Base-by-base conservation (phyloP, 2,329 filamentous ascomycete genomes). In the Pseudogymnoascus pannorum region DNA sequence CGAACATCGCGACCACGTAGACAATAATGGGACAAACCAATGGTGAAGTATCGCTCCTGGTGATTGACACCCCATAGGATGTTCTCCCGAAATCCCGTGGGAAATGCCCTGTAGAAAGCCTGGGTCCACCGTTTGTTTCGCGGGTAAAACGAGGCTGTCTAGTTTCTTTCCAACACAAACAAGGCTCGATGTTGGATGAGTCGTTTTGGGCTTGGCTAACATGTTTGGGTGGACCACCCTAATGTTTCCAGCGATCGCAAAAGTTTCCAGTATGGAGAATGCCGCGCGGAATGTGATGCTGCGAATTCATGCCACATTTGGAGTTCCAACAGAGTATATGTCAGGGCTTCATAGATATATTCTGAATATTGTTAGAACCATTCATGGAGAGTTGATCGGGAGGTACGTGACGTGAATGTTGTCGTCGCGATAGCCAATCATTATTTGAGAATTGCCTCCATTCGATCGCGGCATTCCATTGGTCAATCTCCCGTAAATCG, bases 381-480 rank as follows among this genome's bases (percentile, higher is more conserved):
- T 54, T 24, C 24, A 54, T 11, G 26, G 5, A 54, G 16, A 54
- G 48, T 7, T 31, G 48, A 31, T 54, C 48, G 48, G 48, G 48
- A 31, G 48, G 48, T 54, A 54, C 48, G 24, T 54, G 48, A 31
- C n/a, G n/a, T 31, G 26, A 31, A 16, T 54, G 48, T 54, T 54
- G 48, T 54, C 48, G 48, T 54, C 24, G 48, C 26, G 8, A 20
- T 20, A 54, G 48, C 48, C 48, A 54, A 54, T 54, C 48, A 54
- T 31, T 5, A 31, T 3, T 18, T 31, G 48, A 31, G 48, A 54
- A 54, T 6, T 26, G 26, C 48, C 48, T 20, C 16, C 18, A 54
- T 31, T 54, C n/a, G n/a, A 54, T 54, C 48, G 44, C n/a, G 26
- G n/a, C 44, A 54, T 54, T 54, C 44, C 44, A 54, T 54, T 54